Evolutionary conservation across 352 stramenopile genomes (phyloP), one percentile per base, ranked within the genome.

Genomic region (Globisporangium iwayamae): DNA sequence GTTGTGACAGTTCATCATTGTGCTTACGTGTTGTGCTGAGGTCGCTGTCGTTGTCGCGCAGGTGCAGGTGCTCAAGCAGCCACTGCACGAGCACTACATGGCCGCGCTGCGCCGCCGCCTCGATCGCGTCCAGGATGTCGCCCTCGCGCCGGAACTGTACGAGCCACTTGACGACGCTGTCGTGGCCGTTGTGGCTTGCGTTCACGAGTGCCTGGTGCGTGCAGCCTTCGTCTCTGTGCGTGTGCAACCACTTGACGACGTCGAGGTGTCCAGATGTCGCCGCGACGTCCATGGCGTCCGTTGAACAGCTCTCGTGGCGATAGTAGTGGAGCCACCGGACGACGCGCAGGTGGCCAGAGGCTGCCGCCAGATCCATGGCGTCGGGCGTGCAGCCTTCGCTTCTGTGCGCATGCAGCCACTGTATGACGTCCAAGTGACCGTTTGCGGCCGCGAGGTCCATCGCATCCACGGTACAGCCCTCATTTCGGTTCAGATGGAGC

Each of bases 181-280:
- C 56, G 51, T 90, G 81, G 28, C 78, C 78, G 3, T 76, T 70
- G 46, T 77, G 65, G 11, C 83, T 73, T 1, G 83, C 83, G 55
- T 88, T 87, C 7, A 79, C 60, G 13, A 94, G 65, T 4, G 81
- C 85, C 28, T 76, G 85, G 41, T 73, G 67, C 14, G 72, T 90
- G 62, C 85, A 91, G 14, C 81, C 79, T 75, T 91, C 85, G 0
- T 57, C 10, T 13, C 85, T 70, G 38, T 92, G 34, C 30, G 20
- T 50, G 63, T 57, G 51, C 16, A 57, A 32, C 51, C 74, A 83
- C 59, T 73, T 66, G 30, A 76, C 74, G 2, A 85, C 63, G 0
- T 63, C 59, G 16, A 60, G 9, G 22, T 85, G 72, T 0, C 76
- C 78, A 36, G 51, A 53, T 34, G 68, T 65, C 30, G 71, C 73